A percentile compares a stretch with the other conserved stretches of the same genome.
These are phyloP conservation scores for Thalassiosira livingstoniorum DNA, from an alignment of 352 stramenopile species.

Conservation along the genomic window DNA sequence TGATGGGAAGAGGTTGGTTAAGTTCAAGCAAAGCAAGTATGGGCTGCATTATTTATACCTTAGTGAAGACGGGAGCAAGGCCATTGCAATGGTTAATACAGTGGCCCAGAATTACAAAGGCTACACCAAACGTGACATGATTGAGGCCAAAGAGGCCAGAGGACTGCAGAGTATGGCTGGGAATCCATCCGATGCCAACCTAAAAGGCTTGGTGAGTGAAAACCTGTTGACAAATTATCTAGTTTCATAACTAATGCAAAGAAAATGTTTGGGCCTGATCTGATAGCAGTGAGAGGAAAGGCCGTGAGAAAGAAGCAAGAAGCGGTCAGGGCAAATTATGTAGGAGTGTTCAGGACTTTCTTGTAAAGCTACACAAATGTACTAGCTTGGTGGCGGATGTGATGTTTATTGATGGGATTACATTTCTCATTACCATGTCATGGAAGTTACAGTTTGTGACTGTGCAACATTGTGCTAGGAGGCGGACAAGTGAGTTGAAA, in stretches of 20 bases:
- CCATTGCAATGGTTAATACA: background rate
- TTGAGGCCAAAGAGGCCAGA: background rate
- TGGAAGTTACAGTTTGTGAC: slow-evolving; percentile 14
- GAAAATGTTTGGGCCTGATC: background rate
- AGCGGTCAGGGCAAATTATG: background rate
- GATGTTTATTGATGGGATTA: background rate
- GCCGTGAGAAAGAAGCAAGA: background rate
- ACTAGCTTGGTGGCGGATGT: background rate
- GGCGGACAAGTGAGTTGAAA: background rate
- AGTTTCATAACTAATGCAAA: background rate
- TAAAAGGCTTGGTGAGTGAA: background rate
- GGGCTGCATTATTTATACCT: background rate
- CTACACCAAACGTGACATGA: background rate
- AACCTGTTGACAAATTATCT: background rate
- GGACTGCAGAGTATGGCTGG: background rate
- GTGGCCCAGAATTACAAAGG: background rate
- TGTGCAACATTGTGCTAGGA: background rate
- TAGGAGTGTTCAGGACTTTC: background rate
- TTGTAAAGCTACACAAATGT: background rate
- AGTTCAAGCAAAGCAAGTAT: background rate
- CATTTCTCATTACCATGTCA: background rate
- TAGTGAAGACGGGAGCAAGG: background rate
- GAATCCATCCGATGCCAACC: background rate
- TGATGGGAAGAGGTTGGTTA: background rate
- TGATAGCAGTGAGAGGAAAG: background rate